phyloP scores from a whole-genome alignment of 148 eudicot species.

The Amaranthus cruentus region DNA sequence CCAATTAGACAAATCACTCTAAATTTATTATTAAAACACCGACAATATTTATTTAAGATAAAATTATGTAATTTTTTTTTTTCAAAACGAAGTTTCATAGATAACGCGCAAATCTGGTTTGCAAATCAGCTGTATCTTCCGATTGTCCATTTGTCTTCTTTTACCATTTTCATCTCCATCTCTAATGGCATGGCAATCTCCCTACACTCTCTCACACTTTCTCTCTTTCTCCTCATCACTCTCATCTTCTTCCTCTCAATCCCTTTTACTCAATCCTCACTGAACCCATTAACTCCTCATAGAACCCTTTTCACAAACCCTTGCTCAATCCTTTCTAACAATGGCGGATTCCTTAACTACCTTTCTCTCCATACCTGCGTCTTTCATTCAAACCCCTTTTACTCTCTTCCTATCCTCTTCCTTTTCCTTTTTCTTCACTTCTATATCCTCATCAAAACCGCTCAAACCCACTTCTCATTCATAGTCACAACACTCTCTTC shows the following conservation, averaged over 20 bases:
- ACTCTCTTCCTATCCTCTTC: constrained; percentile 51
- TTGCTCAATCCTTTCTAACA: constrained; percentile 33
- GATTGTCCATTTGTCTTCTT: no score
- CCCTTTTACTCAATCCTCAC: not conserved
- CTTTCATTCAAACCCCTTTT: constrained; percentile 34
- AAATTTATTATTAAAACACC: no score
- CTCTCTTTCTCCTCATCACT: constrained; percentile 33
- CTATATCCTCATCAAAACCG: constrained; percentile 66
- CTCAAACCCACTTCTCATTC: constrained; percentile 58
- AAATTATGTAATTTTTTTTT: no score
- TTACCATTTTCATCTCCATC: not conserved
- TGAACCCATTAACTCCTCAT: constrained; percentile 16
- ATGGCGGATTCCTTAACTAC: constrained; percentile 58
- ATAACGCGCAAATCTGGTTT: no score
- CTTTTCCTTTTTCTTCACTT: constrained; percentile 57
- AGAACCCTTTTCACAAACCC: constrained; percentile 40
- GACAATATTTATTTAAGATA: no score
- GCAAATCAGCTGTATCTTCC: no score
- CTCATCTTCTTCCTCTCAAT: constrained; percentile 39
- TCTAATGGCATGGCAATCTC: constrained; percentile 66
- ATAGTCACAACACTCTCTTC: constrained; percentile 58
- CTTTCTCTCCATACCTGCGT: constrained; percentile 45
- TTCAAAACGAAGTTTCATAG: no score
- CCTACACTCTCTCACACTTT: constrained; percentile 21
- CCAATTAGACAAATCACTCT: no score